Percentiles rank a stretch among this genome's conserved stretches.
phyloP scores from a whole-genome alignment of 2,329 filamentous ascomycete genomes.

The Sarocladium brachiariae region DNA sequence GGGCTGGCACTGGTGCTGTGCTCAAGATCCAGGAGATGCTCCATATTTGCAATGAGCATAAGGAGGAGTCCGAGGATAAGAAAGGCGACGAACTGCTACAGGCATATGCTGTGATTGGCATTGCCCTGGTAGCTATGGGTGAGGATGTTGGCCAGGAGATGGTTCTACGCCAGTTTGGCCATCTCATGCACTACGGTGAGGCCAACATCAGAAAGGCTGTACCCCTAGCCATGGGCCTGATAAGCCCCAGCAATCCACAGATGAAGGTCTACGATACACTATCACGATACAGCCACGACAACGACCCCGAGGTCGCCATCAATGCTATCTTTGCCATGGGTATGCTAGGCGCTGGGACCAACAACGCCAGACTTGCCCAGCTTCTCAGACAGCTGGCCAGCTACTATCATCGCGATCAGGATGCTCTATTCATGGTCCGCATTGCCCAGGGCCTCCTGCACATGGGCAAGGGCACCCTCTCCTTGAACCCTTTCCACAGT shows the following conservation, averaged over 20 bases:
- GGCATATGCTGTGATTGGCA: constrained; percentile 89
- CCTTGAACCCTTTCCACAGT: constrained; percentile 97
- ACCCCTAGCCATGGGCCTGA: constrained; percentile 89
- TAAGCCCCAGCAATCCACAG: constrained; percentile 96
- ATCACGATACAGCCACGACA: constrained; percentile 96
- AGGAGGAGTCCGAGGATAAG: constrained; percentile 90
- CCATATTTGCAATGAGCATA: constrained; percentile 96
- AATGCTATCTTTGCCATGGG: constrained; percentile 99
- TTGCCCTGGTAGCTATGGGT: constrained; percentile 94
- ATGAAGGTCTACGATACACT: constrained; percentile 99
- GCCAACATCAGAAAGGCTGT: constrained; percentile 95
- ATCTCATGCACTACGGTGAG: constrained; percentile 98
- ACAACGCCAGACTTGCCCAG: constrained; percentile 94
- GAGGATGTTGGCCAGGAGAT: constrained; percentile 98
- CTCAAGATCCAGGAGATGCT: constrained; percentile 95
- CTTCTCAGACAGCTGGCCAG: constrained; percentile 89
- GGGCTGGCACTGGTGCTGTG: constrained; percentile 95
- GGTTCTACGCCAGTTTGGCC: constrained; percentile 94
- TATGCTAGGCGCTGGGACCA: constrained; percentile 90
- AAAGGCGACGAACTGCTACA: constrained; percentile 93
- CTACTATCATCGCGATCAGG: constrained; percentile 96
- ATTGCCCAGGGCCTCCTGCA: constrained; percentile 96
- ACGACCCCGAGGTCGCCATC: constrained; percentile 94
- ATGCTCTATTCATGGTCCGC: constrained; percentile 97
- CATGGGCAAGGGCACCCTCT: constrained; percentile 98